Evolutionary conservation across 2,329 filamentous ascomycete genomes (phyloP).

Genomic region (Zymoseptoria crescenta): DNA sequence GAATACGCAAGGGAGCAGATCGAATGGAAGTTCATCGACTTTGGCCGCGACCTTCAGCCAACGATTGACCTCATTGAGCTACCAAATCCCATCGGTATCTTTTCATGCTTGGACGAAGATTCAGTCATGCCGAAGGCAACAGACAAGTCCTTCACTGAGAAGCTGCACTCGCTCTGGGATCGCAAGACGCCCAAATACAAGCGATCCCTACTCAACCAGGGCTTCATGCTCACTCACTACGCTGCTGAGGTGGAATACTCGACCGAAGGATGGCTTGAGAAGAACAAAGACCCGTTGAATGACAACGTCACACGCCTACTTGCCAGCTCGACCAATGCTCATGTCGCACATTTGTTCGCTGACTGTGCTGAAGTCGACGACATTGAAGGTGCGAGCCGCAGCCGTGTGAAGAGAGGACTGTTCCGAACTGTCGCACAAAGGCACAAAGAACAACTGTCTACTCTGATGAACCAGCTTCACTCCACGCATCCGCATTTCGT

Average conservation of each 20-base stretch:
- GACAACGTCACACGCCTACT: constrained; percentile 91
- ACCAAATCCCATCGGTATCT: constrained; percentile 95
- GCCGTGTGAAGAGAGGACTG: constrained; percentile 88
- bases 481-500: constrained; percentile 98
- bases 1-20: constrained; percentile 97
- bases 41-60: constrained; percentile 90
- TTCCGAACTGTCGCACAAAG: constrained; percentile 95
- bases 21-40: constrained; percentile 99
- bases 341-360: constrained; percentile 74
- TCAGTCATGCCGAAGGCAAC: constrained; percentile 98
- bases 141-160: constrained; percentile 94
- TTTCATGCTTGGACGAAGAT: constrained; percentile 95
- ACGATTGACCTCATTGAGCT: constrained; percentile 97
- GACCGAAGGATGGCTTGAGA: constrained; percentile 91
- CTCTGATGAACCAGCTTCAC: constrained; percentile 85
- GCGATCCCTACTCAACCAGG: constrained; percentile 76
- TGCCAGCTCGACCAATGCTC: constrained; percentile 70
- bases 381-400: constrained; percentile 58
- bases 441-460: constrained; percentile 98
- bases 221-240: constrained; percentile 94
- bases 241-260: constrained; percentile 96
- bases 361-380: constrained; percentile 83
- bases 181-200: constrained; percentile 92
- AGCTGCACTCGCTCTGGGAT: constrained; percentile 94
- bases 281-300: constrained; percentile 97